These are phyloP conservation scores for Comarum palustre DNA, from an alignment of 306 rosid species.

Conservation along the genomic window DNA sequence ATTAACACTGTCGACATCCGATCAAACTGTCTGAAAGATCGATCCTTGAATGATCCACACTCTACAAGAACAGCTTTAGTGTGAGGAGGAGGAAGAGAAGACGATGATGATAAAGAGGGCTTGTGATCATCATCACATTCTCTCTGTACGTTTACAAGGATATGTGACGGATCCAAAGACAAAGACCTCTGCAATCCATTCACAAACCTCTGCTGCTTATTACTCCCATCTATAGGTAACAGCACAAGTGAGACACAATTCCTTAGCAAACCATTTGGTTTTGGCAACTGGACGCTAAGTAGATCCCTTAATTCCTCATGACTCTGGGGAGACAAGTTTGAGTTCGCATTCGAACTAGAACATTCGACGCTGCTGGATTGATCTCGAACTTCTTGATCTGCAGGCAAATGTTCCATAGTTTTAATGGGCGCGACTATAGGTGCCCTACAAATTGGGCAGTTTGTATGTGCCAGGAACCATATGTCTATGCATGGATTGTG, in stretches of 20 bases:
- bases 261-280: conserved; percentile 11
- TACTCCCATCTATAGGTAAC: not conserved
- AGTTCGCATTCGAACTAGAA: not conserved
- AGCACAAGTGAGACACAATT: conserved; percentile 24
- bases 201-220: conserved; percentile 7
- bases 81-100: conserved; percentile 19
- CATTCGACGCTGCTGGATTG: not conserved
- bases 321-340: not conserved
- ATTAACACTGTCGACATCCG: conserved; percentile 29
- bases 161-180: conserved; percentile 35
- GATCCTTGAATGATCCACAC: conserved; percentile 16
- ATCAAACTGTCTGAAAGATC: conserved; percentile 34
- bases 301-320: not conserved
- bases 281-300: conserved; percentile 11
- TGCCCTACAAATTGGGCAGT: conserved; percentile 50
- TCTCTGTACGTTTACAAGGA: conserved; percentile 22
- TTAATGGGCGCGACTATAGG: conserved; percentile 1
- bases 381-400: conserved; percentile 6
- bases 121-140: conserved; percentile 9
- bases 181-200: conserved; percentile 42
- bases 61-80: conserved; percentile 6
- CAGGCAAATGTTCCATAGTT: not conserved
- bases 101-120: not conserved
- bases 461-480: conserved; percentile 45
- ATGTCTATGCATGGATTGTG: conserved; percentile 44